phyloP scores from a whole-genome alignment of 306 rosid genomes.

The Lathyrus tuberosus region DNA sequence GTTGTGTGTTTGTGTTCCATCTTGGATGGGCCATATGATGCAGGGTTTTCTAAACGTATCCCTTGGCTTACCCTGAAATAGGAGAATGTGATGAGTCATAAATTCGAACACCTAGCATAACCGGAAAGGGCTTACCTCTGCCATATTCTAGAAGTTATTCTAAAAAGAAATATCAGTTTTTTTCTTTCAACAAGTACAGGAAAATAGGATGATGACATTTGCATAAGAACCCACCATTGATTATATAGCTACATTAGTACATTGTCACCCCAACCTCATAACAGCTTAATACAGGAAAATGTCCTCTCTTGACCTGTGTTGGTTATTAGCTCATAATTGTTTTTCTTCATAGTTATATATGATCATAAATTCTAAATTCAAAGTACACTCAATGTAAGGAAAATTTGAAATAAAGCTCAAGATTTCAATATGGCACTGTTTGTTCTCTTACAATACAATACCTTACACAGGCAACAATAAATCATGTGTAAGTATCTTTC shows the following conservation, averaged over 20 bases:
- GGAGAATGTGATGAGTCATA: background rate
- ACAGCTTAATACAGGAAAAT: background rate
- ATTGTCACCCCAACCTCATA: no score
- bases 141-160: background rate
- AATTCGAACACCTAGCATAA: background rate
- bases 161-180: background rate
- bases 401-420: conserved; percentile 24
- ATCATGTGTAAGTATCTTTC: conserved; percentile 25
- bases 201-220: conserved; percentile 3
- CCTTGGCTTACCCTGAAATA: background rate
- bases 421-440: conserved; percentile 23
- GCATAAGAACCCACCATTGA: no score
- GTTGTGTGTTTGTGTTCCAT: no score
- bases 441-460: conserved; percentile 31
- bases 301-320: conserved; percentile 9
- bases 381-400: conserved; percentile 15
- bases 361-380: conserved; percentile 14
- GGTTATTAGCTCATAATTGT: background rate
- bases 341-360: background rate
- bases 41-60: background rate
- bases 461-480: conserved; percentile 28
- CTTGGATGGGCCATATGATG: no score
- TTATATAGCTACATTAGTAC: no score
- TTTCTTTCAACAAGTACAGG: background rate
- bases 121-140: background rate